Evolutionary conservation across 805 yeast species (phyloP), one percentile per base, ranked within the genome.

Genomic region (Wickerhamiella dianesei): DNA sequence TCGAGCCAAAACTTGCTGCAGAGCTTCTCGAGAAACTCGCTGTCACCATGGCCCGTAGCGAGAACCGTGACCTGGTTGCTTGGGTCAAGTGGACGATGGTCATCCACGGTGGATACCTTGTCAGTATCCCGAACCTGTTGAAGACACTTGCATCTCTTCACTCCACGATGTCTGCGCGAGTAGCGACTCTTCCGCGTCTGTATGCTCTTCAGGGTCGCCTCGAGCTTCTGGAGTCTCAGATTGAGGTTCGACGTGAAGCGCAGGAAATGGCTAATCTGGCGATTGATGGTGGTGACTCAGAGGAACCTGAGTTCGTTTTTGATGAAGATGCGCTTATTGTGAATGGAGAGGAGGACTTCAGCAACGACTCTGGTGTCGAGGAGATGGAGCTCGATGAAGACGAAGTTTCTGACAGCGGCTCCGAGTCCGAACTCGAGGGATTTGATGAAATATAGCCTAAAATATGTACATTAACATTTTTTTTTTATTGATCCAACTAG

Each of bases 31-130:
- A 68, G 53, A 61, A 62, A 39, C 61, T 75, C 21, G 71, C 75
- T 3, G 67, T 66, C 36, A 64, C 68, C 44, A 62, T 79, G 40
- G 69, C 77, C 1, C 73, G 78, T 54, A 70, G 71, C 35, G 76
- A 80, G 3, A 69, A 72, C 48, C 67, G 80, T 44, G 68, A 77
- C 4, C 63, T 64, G 48, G 64, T 70, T 41, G 56, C 75, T 3
- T 89, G 96, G 96, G 68, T 88, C 45, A 82, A 83, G 61, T 85
- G 92, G 86, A 55, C 84, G 16, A 65, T 88, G 49, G 70, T 87
- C 21, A 64, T 74, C 13, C 82, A 81, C 57, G 85, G 88, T 21
- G 75, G 84, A 1, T 74, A 79, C 52, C 67, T 80, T 17, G 69
- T 75, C 13, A 68, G 72, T 32, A 68, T 75, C 36, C 63, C 71